These are phyloP conservation scores for Salisapilia sapeloensis DNA, from an alignment of 352 stramenopile species.

Conservation along the genomic window DNA sequence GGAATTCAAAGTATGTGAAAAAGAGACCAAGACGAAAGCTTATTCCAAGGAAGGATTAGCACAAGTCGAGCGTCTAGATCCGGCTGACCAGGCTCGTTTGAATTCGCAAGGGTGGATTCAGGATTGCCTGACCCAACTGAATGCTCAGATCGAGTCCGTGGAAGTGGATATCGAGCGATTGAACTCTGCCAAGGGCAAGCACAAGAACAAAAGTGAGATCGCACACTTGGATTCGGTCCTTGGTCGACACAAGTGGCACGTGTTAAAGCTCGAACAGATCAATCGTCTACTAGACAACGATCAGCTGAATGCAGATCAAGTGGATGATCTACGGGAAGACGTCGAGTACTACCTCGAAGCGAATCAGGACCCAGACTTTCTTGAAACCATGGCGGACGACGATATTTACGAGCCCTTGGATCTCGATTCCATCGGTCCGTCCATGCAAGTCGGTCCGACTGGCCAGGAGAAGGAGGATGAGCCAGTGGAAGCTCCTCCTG, in stretches of 20 bases:
- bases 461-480: conserved; percentile 59
- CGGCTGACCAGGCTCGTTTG: conserved; percentile 66
- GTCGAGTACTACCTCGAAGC: conserved; percentile 97
- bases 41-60: conserved; percentile 97
- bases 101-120: conserved; percentile 75
- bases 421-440: conserved; percentile 77
- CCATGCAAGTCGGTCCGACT: conserved; percentile 51
- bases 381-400: conserved; percentile 81
- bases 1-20: conserved; percentile 99
- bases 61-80: conserved; percentile 85
- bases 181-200: conserved; percentile 83
- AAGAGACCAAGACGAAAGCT: conserved; percentile 99
- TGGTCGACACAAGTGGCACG: conserved; percentile 91
- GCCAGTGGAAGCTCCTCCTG: conserved; percentile 8
- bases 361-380: conserved; percentile 86
- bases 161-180: conserved; percentile 72
- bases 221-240: conserved; percentile 84
- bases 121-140: conserved; percentile 61
- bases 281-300: conserved; percentile 96
- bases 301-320: conserved; percentile 77
- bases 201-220: conserved; percentile 89
- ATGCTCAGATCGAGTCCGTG: conserved; percentile 80
- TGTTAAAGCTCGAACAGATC: conserved; percentile 96
- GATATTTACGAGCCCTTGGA: conserved; percentile 94
- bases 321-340: conserved; percentile 95